Base-by-base conservation (phyloP, 2,329 filamentous ascomycete genomes). In the Stagonosporopsis cucurbitacearum region DNA sequence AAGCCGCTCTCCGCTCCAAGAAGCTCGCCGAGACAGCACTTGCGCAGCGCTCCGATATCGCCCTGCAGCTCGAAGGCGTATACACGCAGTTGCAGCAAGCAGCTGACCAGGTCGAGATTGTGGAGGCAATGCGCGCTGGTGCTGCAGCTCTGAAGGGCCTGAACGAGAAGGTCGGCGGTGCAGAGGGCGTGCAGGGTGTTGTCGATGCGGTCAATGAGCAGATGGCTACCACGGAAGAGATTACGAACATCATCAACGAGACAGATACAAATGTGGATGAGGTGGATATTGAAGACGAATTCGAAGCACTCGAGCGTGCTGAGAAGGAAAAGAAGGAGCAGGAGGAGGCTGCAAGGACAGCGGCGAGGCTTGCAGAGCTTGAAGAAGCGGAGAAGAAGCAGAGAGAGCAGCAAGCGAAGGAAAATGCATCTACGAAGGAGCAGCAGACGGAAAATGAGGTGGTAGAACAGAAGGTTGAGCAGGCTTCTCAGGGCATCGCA, bases 71-170 rank as follows among this genome's bases (percentile, higher is more conserved):
- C 1, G 92, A 98, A 75, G 87, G 91, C 59, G 88, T 96, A 0
- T 90, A 92, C 50, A 77, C 82, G n/a, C 90, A 88, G 69, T 90
- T 99, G 48, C 88, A 96, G 72, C 88, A 94, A 74, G 95, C 95
- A 0, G 84, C 87, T 0, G 90, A 93, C 74, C 91, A 97, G 60
- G 86, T 96, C 8, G 89, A 92, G 65, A 84, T 97, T 13, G 86
- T 98, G 8, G 84, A 85, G 57, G 88, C 92, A 6, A 93, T 99
- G 88, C 86, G 92, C 69, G 84, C 87, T 15, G 92, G 91, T 59
- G 86, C 89, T 0, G 83, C 82, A 30, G 91, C 90, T 1, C 82
- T 99, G 30, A 84, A 84, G 62, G 81, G 80, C 23, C 81, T 99
- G 26, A 92, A 96, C 70, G 82, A 84, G 42, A 85, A 91, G 70